phyloP scores from a whole-genome alignment of 495 filamentous ascomycete species.

The Daldinia decipiens region DNA sequence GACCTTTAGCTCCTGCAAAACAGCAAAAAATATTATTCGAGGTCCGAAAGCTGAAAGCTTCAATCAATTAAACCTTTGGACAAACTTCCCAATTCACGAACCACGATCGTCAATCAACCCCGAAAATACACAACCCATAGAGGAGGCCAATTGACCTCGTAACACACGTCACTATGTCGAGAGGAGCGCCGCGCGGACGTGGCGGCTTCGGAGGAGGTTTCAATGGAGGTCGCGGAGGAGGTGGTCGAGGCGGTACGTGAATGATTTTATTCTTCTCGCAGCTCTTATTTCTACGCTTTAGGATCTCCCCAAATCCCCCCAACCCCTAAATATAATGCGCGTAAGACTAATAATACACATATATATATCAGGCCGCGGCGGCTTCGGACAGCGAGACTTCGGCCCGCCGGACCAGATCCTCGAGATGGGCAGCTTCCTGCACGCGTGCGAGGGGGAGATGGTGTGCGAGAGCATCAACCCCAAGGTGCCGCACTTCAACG shows the following conservation, averaged over 20 bases:
- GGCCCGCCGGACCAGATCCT: conserved; percentile 64
- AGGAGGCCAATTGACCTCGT: conserved; percentile 30
- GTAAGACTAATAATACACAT: too few species aligned
- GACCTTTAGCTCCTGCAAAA: conserved; percentile 20
- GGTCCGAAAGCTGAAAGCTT: not conserved
- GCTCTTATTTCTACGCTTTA: too few species aligned
- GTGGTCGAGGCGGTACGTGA: conserved; percentile 41
- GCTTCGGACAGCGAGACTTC: conserved; percentile 62
- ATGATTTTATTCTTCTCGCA: not conserved
- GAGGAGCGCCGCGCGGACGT: conserved; percentile 51
- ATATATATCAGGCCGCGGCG: conserved; percentile 63
- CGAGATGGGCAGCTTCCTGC: conserved; percentile 93
- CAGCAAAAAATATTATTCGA: conserved; percentile 1
- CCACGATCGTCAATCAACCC: not conserved
- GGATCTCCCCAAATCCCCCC: too few species aligned
- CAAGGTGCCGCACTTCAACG: conserved; percentile 99
- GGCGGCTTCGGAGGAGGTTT: conserved; percentile 46
- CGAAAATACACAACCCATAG: not conserved
- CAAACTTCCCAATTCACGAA: not conserved
- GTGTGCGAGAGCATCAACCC: conserved; percentile 92
- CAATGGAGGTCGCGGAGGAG: conserved; percentile 34
- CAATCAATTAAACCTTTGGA: not conserved
- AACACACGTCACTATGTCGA: conserved; percentile 42
- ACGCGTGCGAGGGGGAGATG: conserved; percentile 95
- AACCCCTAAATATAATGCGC: too few species aligned